phyloP scores from a whole-genome alignment of 495 filamentous ascomycete genomes.

The Podospora tetraspora region DNA sequence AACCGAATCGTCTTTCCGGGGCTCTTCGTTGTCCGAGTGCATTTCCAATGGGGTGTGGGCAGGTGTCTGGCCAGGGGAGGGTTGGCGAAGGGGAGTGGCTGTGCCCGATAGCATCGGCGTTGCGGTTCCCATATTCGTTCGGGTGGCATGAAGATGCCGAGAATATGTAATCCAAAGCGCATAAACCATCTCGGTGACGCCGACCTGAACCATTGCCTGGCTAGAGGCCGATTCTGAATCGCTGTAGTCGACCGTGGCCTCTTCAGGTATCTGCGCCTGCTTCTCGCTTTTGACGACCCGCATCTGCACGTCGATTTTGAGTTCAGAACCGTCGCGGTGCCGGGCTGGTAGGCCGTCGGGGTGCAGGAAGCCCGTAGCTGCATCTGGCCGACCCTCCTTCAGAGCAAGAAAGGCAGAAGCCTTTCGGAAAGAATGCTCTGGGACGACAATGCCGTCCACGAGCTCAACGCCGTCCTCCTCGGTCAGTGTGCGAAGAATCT shows the following conservation, averaged over 20 bases:
- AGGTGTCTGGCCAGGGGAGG: slow-evolving; percentile 68
- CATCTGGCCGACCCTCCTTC: slow-evolving; percentile 70
- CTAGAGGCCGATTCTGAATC: slow-evolving; percentile 42
- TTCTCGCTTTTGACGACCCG: slow-evolving; percentile 87
- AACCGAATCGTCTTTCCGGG: slow-evolving; percentile 32
- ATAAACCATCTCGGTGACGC: slow-evolving; percentile 73
- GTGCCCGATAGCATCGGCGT: slow-evolving; percentile 55
- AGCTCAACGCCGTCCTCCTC: slow-evolving; percentile 80
- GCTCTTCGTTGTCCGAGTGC: slow-evolving; percentile 44
- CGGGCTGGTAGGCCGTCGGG: slow-evolving; percentile 77
- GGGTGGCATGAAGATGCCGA: slow-evolving; percentile 74
- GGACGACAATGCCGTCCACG: slow-evolving; percentile 91
- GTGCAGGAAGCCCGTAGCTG: slow-evolving; percentile 68
- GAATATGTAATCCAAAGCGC: slow-evolving; percentile 98
- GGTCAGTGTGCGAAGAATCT: slow-evolving; percentile 69
- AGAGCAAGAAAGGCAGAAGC: slow-evolving; percentile 78
- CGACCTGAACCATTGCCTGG: slow-evolving; percentile 26
- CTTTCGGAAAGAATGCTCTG: slow-evolving; percentile 90
- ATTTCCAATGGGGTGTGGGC: slow-evolving; percentile 48
- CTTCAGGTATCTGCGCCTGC: slow-evolving; percentile 36
- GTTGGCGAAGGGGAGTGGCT: slow-evolving; percentile 64
- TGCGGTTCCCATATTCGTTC: slow-evolving; percentile 50
- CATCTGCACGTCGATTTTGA: slow-evolving; percentile 92
- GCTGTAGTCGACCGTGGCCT: slow-evolving; percentile 43
- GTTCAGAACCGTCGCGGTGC: slow-evolving; percentile 83